These are phyloP conservation scores for Stenocarpella maydis DNA, from an alignment of 2,329 filamentous ascomycete species.

Conservation along the genomic window DNA sequence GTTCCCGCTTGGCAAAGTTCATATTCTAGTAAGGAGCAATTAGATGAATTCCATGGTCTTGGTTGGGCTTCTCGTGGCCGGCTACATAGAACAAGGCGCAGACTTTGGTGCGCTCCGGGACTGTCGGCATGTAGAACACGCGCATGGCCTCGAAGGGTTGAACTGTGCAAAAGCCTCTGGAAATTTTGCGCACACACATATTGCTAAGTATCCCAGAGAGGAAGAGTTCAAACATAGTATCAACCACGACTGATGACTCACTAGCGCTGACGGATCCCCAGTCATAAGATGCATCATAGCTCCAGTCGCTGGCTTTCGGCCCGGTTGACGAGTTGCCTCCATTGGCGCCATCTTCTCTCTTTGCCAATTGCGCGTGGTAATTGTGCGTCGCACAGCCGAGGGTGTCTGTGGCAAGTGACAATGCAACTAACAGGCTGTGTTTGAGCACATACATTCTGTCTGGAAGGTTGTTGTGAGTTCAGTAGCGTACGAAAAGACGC, in stretches of 20 bases:
- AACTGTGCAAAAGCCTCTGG: neutral
- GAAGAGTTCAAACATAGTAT: too few species aligned
- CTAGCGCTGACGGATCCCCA: conserved; percentile 48
- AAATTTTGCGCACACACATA: neutral
- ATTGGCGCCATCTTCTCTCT: conserved; percentile 2
- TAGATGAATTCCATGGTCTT: neutral
- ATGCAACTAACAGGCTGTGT: conserved; percentile 4
- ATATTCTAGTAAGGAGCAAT: conserved; percentile 16
- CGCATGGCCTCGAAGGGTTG: too few species aligned
- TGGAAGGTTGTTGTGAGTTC: neutral
- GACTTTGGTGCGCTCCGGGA: too few species aligned
- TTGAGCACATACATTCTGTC: conserved; percentile 1
- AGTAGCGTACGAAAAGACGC: neutral
- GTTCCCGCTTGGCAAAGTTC: conserved; percentile 57
- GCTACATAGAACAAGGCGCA: neutral
- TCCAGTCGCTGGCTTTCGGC: conserved; percentile 37
- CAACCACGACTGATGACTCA: conserved; percentile 21
- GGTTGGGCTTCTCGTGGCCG: neutral
- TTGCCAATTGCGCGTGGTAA: conserved; percentile 15
- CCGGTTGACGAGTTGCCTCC: conserved; percentile 7
- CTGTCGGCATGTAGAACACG: neutral
- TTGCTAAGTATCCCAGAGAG: neutral
- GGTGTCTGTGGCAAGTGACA: conserved; percentile 6
- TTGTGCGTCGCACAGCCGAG: conserved; percentile 9
- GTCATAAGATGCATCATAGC: conserved; percentile 49